A percentile compares a stretch with the other conserved stretches of the same genome.
Conservation (phyloP, 257 asterid genomes). For the Solanum stenotomum region DNA sequence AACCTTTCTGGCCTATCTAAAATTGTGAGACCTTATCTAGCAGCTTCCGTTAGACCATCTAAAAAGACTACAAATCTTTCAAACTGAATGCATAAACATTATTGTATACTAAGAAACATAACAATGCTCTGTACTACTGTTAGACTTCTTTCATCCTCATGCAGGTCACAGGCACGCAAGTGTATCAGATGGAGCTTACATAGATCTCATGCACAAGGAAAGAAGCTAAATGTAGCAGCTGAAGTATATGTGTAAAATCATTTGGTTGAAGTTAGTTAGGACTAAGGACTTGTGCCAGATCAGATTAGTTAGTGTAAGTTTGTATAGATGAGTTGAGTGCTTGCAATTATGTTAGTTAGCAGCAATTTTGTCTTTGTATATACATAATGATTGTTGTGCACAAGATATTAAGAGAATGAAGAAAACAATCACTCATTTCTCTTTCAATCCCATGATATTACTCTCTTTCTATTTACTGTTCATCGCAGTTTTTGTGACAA, state of each 20-base stretch:
- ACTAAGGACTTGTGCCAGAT: background rate
- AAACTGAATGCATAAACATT: conserved; percentile 22
- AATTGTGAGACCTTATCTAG: conserved; percentile 69
- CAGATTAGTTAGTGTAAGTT: background rate
- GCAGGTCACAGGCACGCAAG: background rate
- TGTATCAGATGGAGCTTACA: background rate
- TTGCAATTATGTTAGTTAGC: background rate
- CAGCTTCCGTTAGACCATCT: conserved; percentile 80
- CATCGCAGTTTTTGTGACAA: background rate
- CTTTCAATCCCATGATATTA: background rate
- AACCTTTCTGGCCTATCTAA: conserved; percentile 66
- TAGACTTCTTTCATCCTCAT: background rate
- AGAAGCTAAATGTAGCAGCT: background rate
- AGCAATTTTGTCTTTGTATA: background rate
- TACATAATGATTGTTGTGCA: background rate
- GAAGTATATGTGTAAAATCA: background rate
- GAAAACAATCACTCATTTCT: background rate
- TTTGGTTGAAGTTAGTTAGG: background rate
- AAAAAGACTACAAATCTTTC: conserved; percentile 74
- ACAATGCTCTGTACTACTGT: background rate
- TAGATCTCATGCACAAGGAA: background rate
- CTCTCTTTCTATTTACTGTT: background rate
- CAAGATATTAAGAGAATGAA: background rate
- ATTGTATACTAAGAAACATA: background rate
- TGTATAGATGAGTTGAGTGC: background rate